Evolutionary conservation across 2,329 filamentous ascomycete genomes (phyloP).

Genomic region (Thielaviopsis populi): DNA sequence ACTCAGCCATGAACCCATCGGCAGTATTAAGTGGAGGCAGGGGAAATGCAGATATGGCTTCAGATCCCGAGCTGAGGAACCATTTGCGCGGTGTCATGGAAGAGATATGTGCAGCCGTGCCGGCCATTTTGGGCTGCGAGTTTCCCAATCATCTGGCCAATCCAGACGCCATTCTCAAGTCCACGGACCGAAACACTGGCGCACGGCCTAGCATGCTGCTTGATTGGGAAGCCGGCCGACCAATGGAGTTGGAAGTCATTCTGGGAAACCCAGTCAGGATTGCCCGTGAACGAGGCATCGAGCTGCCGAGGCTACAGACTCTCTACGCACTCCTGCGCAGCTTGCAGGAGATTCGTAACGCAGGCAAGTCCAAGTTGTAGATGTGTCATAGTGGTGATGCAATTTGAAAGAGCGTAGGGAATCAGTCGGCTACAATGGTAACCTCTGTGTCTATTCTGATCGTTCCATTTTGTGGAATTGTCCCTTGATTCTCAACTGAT

Average conservation of each 20-base stretch:
- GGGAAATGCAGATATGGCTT: slow-evolving; percentile 50
- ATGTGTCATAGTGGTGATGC: not conserved
- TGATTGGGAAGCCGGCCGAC: slow-evolving; percentile 52
- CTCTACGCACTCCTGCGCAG: slow-evolving; percentile 51
- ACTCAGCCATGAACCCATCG: slow-evolving; percentile 59
- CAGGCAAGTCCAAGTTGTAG: slow-evolving; percentile 11
- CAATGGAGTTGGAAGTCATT: slow-evolving; percentile 58
- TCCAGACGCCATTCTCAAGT: slow-evolving; percentile 47
- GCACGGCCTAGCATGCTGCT: slow-evolving; percentile 53
- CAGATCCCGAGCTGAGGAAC: slow-evolving; percentile 44
- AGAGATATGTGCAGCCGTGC: slow-evolving; percentile 51
- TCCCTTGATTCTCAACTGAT: not conserved
- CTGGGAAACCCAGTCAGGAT: slow-evolving; percentile 55
- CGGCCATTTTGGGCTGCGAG: slow-evolving; percentile 44
- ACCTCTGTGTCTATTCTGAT: slow-evolving; percentile 10
- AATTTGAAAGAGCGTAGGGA: not conserved
- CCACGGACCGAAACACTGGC: slow-evolving; percentile 48
- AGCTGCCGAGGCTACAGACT: slow-evolving; percentile 51
- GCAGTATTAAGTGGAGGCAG: slow-evolving; percentile 50
- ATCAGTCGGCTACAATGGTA: not conserved
- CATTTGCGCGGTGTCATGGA: slow-evolving; percentile 54
- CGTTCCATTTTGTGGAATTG: slow-evolving; percentile 6
- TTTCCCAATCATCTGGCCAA: slow-evolving; percentile 45
- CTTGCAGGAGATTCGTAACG: slow-evolving; percentile 39
- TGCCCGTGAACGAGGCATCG: slow-evolving; percentile 44